A percentile compares a stretch with the other conserved stretches of the same genome.
These are phyloP conservation scores for Skeletonema grethae DNA, from an alignment of 108 stramenopile species.

Conservation along the genomic window DNA sequence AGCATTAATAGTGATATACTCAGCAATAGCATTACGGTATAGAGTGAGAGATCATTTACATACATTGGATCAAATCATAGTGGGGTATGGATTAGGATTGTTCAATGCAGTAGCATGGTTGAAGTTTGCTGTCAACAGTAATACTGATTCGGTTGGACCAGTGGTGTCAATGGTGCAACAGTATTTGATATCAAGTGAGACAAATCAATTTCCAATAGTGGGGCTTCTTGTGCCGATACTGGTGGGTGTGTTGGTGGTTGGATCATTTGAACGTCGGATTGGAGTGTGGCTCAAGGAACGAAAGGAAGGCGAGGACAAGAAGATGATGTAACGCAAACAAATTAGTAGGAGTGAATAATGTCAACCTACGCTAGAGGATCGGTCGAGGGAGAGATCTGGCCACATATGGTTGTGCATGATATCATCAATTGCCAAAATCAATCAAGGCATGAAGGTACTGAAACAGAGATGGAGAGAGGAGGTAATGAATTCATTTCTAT, in stretches of 20 bases:
- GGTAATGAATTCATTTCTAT: too few species aligned
- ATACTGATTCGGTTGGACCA: slow-evolving; percentile 21
- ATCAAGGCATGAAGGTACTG: too few species aligned
- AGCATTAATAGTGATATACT: slow-evolving; percentile 43
- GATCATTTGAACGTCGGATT: slow-evolving; percentile 78
- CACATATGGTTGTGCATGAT: too few species aligned
- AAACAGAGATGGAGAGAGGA: too few species aligned
- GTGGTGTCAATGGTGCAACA: slow-evolving; percentile 23
- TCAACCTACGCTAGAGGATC: too few species aligned
- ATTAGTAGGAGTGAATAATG: too few species aligned
- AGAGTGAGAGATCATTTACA: slow-evolving; percentile 68
- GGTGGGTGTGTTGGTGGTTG: slow-evolving; percentile 71
- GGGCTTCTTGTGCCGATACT: slow-evolving; percentile 63
- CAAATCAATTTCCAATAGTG: slow-evolving; percentile 57
- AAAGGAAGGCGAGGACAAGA: neutral
- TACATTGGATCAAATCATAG: slow-evolving; percentile 67
- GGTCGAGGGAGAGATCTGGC: too few species aligned
- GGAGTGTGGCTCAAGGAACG: slow-evolving; percentile 28
- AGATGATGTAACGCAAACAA: neutral
- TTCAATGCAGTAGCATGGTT: slow-evolving; percentile 69
- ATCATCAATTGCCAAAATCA: too few species aligned
- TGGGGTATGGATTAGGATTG: slow-evolving; percentile 65
- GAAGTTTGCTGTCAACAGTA: slow-evolving; percentile 33
- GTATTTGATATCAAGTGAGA: slow-evolving; percentile 52
- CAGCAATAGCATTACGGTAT: slow-evolving; percentile 64